A percentile compares a stretch with the other conserved stretches of the same genome.
phyloP scores from a whole-genome alignment of 2,329 filamentous ascomycete species.

The Byssoonygena ceratinophila region DNA sequence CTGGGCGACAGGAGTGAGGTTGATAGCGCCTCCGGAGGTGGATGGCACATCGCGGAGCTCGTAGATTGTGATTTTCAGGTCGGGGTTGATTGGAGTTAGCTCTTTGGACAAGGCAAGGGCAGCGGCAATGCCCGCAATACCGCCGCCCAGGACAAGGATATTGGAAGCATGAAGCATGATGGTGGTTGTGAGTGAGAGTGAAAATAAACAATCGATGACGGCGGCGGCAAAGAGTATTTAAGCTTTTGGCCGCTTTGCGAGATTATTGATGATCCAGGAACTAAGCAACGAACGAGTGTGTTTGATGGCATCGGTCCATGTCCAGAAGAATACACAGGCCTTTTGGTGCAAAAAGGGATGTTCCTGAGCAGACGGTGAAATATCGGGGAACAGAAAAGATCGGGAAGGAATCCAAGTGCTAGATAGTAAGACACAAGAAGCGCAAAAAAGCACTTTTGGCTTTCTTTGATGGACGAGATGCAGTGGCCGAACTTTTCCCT shows the following conservation, averaged over 20 bases:
- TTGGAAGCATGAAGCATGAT: slow-evolving; percentile 13
- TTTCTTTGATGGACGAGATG: too few species aligned
- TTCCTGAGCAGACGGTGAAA: too few species aligned
- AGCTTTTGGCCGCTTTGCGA: neutral
- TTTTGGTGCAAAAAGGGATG: neutral
- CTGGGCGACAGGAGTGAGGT: slow-evolving; percentile 37
- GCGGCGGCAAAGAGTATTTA: neutral
- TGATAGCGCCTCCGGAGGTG: slow-evolving; percentile 37
- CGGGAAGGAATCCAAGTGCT: neutral
- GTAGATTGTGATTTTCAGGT: slow-evolving; percentile 28
- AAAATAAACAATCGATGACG: neutral
- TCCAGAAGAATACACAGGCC: neutral
- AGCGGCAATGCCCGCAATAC: slow-evolving; percentile 19
- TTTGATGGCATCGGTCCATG: neutral
- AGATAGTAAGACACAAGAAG: too few species aligned
- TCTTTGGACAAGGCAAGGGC: slow-evolving; percentile 18
- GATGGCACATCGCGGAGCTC: slow-evolving; percentile 34
- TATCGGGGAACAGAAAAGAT: neutral
- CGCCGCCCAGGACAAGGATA: slow-evolving; percentile 18
- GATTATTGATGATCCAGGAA: neutral
- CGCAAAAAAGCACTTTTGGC: too few species aligned
- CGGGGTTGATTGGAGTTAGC: slow-evolving; percentile 15
- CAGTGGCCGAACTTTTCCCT: too few species aligned
- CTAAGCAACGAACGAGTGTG: neutral
- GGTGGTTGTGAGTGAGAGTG: neutral